These are phyloP conservation scores for Aspergillus clavatus DNA, from an alignment of 2,329 filamentous ascomycete genomes.

Conservation along the genomic window DNA sequence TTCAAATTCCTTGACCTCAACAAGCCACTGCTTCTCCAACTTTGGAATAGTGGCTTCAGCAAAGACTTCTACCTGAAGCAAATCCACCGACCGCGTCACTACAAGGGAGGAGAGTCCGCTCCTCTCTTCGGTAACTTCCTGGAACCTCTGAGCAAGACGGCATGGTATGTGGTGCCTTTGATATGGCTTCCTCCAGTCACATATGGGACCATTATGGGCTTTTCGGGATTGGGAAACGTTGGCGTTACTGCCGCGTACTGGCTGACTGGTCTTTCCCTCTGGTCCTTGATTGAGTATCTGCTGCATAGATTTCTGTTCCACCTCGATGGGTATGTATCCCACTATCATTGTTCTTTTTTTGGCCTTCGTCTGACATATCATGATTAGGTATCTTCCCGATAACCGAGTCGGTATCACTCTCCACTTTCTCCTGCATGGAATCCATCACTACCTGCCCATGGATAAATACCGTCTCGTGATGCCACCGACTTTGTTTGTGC, in stretches of 20 bases:
- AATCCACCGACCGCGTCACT: slow-evolving; percentile 91
- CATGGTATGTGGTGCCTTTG: slow-evolving; percentile 85
- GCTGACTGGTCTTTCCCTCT: slow-evolving; percentile 66
- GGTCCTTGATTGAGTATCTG: slow-evolving; percentile 85
- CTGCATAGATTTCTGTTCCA: slow-evolving; percentile 92
- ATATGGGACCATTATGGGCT: slow-evolving; percentile 66
- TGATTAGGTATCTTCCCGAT: slow-evolving; percentile 72
- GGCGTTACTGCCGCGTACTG: slow-evolving; percentile 58
- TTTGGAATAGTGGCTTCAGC: slow-evolving; percentile 80
- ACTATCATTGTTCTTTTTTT: neutral
- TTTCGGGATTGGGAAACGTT: slow-evolving; percentile 53
- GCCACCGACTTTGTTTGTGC: slow-evolving; percentile 83
- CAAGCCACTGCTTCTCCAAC: slow-evolving; percentile 77
- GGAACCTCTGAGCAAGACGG: slow-evolving; percentile 92
- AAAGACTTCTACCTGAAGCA: slow-evolving; percentile 98
- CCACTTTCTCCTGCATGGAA: slow-evolving; percentile 92
- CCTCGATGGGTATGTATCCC: slow-evolving; percentile 69
- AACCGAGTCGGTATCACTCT: slow-evolving; percentile 79
- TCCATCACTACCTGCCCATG: slow-evolving; percentile 99
- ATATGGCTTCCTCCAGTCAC: slow-evolving; percentile 77
- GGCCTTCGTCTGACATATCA: neutral
- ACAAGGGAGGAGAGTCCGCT: slow-evolving; percentile 86
- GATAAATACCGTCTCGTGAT: slow-evolving; percentile 95
- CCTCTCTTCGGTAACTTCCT: slow-evolving; percentile 96
- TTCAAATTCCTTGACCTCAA: slow-evolving; percentile 93